Conservation (phyloP, 73 alveolate species). For the Stentor coeruleus region DNA sequence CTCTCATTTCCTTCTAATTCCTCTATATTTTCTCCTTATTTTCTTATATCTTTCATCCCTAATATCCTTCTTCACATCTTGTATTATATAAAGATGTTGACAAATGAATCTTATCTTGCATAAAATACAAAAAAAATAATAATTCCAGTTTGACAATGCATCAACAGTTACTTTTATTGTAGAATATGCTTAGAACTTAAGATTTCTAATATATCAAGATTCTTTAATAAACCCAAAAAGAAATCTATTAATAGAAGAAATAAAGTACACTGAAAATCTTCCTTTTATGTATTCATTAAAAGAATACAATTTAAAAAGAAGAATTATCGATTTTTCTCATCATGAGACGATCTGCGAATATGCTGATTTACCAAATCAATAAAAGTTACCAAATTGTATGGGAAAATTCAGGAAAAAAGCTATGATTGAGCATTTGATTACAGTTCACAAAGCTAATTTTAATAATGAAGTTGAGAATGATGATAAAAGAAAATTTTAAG, state of each 20-base stretch:
- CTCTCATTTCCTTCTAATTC: no score
- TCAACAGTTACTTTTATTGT: neutral
- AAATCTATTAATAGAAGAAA: neutral
- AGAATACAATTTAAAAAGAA: neutral
- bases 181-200: neutral
- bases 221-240: neutral
- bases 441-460: neutral
- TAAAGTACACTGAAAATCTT: neutral
- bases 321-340: neutral
- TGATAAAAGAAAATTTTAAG: no score
- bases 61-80: no score
- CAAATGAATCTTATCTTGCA: slow-evolving; percentile 6
- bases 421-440: neutral
- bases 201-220: neutral
- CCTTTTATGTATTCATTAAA: no score
- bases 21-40: no score
- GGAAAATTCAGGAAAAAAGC: neutral
- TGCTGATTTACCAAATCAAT: neutral
- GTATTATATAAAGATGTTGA: no score
- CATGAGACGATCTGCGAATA: neutral
- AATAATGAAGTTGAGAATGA: neutral
- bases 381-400: neutral
- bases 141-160: neutral
- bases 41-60: no score
- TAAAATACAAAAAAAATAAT: neutral